Base-by-base conservation (phyloP, 2,329 filamentous ascomycete genomes). In the Clarireedia hainanense region DNA sequence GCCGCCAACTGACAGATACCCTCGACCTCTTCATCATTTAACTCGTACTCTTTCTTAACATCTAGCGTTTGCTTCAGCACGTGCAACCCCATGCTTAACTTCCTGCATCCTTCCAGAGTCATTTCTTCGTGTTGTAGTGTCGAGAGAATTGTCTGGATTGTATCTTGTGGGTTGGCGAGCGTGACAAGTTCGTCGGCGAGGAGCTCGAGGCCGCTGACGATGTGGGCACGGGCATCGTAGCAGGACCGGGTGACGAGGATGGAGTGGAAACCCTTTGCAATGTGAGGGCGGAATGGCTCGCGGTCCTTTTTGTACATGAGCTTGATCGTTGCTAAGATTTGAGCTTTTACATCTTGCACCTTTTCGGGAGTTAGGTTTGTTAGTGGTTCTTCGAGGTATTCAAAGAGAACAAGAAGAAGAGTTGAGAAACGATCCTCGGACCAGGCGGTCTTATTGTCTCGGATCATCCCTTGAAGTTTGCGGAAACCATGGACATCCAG, bases 401-500 rank as follows among this genome's bases (percentile, higher is more conserved):
- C 80, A 58, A 91, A 86, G 20, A 90, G 76, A 0, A 84, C 85
- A 2, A 80, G 64, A 37, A 91, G 73, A 2, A 91, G 75, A 6
- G 83, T 77, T 60, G 86, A 80, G 58, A 89, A 90, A 61, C 81
- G 86, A 12, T 85, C 81, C 58, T 85, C 80, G 1, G 78, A 77
- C 66, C 88, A 83, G 20, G 82, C 75, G 14, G 83, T 77, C 64
- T 79, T 79, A 66, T 77, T 80, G 57, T 87, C 84, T 60, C 86
- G 84, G 58, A 90, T 78, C 61, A 91, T 78, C 40, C 84, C 84
- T 69, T 91, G 88, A 49, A 91, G 75, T 65, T 88, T 88, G 52
- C 88, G 81, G 76, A 91, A 90, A 56, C 88, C 88, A 66, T 91
- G 87, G 3, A 88, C 86, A 66, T 91, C 88, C n/a, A 92, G 79